Percentiles rank a stretch among this genome's conserved stretches.
Conservation (phyloP, 2,329 filamentous ascomycete species). For the Setomelanomma holmii region DNA sequence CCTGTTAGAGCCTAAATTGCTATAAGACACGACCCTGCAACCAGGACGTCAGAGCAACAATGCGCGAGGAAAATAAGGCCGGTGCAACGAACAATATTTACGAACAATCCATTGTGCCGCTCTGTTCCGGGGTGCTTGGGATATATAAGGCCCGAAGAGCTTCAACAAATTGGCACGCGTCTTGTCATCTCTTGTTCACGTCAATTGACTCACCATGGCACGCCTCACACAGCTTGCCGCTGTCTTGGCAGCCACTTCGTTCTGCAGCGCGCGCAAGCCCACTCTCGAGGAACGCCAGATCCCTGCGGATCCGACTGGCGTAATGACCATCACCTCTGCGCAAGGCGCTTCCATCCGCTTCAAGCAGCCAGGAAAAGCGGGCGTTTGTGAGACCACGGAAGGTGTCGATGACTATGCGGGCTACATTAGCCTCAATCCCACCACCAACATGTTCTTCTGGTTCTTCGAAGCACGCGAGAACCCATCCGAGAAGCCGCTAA, state of each 20-base stretch:
- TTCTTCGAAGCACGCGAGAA: constrained; percentile 58
- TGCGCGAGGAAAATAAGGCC: neutral
- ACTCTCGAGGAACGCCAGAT: constrained; percentile 36
- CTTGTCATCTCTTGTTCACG: constrained; percentile 9
- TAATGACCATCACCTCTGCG: constrained; percentile 42
- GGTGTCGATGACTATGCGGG: constrained; percentile 49
- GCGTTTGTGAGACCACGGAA: constrained; percentile 52
- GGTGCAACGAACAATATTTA: neutral
- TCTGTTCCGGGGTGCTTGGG: neutral
- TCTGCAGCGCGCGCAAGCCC: constrained; percentile 29
- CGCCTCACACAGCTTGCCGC: constrained; percentile 28
- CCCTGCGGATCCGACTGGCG: constrained; percentile 39
- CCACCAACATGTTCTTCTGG: constrained; percentile 54
- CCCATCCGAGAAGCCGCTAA: constrained; percentile 47
- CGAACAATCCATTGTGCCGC: neutral
- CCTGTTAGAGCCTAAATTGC: constrained; percentile 17
- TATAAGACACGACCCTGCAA: constrained; percentile 8
- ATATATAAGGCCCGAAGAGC: constrained; percentile 13
- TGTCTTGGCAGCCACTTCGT: constrained; percentile 26
- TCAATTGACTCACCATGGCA: constrained; percentile 30
- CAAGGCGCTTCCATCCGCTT: constrained; percentile 44
- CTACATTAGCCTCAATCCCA: constrained; percentile 46
- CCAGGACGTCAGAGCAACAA: neutral
- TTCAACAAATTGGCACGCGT: constrained; percentile 2
- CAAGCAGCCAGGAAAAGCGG: constrained; percentile 48